These are phyloP conservation scores for Alternaria postmessia DNA, from an alignment of 2,329 filamentous ascomycete genomes.

Conservation along the genomic window DNA sequence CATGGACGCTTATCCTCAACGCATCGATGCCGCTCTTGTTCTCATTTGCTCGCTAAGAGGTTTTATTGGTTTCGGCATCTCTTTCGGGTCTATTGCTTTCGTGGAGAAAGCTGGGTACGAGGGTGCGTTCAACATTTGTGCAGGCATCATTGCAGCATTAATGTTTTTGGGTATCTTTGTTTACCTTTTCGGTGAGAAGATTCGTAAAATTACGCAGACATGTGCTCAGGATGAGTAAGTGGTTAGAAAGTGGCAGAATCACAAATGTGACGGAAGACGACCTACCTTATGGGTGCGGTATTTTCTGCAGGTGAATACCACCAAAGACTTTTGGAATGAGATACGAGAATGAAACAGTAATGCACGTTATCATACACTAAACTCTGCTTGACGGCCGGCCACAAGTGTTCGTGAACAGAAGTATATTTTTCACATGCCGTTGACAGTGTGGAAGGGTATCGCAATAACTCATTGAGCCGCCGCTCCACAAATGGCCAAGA, in stretches of 20 bases:
- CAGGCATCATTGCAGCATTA: slow-evolving; percentile 15
- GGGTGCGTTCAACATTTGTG: slow-evolving; percentile 21
- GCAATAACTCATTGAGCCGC: slow-evolving; percentile 31
- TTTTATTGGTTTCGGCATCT: slow-evolving; percentile 22
- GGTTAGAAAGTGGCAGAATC: not conserved
- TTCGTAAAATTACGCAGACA: slow-evolving; percentile 9
- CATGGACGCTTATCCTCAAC: slow-evolving; percentile 22
- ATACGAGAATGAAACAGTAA: not conserved
- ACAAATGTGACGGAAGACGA: not conserved
- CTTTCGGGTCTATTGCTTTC: slow-evolving; percentile 14
- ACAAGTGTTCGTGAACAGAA: not conserved
- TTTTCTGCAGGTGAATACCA: not conserved
- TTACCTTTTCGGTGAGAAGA: slow-evolving; percentile 16
- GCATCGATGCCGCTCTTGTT: slow-evolving; percentile 19
- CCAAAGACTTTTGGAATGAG: not conserved
- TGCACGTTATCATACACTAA: not conserved
- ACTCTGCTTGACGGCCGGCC: not conserved
- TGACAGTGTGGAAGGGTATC: slow-evolving; percentile 39
- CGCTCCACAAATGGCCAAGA: slow-evolving; percentile 32
- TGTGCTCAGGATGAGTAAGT: slow-evolving; percentile 9
- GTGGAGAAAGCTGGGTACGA: slow-evolving; percentile 15
- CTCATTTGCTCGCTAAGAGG: slow-evolving; percentile 21
- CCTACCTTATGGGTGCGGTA: not conserved
- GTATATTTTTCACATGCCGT: not conserved
- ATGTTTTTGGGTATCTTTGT: slow-evolving; percentile 13